Percentiles rank a stretch among this genome's conserved stretches.
Conservation (phyloP, 805 yeast species). For the Ogataea nitratoaversa region DNA sequence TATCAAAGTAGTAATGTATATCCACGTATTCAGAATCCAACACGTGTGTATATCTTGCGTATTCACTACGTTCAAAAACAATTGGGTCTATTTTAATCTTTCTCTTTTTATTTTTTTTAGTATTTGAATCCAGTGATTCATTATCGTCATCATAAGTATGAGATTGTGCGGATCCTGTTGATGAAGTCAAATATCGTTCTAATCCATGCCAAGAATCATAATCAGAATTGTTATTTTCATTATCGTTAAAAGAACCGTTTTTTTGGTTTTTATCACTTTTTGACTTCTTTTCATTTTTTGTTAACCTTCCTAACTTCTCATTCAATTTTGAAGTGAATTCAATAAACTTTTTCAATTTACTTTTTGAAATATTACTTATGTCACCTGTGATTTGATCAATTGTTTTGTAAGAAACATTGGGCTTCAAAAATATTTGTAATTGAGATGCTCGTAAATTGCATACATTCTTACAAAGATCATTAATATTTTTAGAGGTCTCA, state of each 20-base stretch:
- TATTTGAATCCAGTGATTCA: not conserved
- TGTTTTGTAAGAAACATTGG: conserved; percentile 62
- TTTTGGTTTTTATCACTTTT: conserved; percentile 7
- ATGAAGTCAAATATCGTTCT: conserved; percentile 51
- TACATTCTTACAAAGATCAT: conserved; percentile 55
- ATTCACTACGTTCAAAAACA: conserved; percentile 53
- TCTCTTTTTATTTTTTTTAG: too few relatives aligned
- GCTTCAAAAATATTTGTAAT: conserved; percentile 58
- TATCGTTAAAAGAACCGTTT: too few relatives aligned
- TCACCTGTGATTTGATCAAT: conserved; percentile 11
- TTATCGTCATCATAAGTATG: not conserved
- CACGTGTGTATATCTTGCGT: conserved; percentile 73
- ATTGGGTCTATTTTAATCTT: conserved; percentile 20
- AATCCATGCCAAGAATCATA: conserved; percentile 70
- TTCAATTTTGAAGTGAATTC: not conserved
- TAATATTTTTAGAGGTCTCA: conserved; percentile 35
- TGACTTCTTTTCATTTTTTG: not conserved
- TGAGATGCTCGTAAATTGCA: conserved; percentile 43
- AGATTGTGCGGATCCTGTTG: conserved; percentile 6
- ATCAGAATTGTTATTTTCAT: too few relatives aligned
- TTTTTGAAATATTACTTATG: not conserved
- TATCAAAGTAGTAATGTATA: conserved; percentile 64
- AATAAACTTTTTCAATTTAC: not conserved
- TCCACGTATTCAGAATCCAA: conserved; percentile 54
- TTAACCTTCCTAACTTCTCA: not conserved